A percentile compares a stretch with the other conserved stretches of the same genome.
Conservation (phyloP, 2,329 filamentous ascomycete genomes). For the Diaporthe nobilis region DNA sequence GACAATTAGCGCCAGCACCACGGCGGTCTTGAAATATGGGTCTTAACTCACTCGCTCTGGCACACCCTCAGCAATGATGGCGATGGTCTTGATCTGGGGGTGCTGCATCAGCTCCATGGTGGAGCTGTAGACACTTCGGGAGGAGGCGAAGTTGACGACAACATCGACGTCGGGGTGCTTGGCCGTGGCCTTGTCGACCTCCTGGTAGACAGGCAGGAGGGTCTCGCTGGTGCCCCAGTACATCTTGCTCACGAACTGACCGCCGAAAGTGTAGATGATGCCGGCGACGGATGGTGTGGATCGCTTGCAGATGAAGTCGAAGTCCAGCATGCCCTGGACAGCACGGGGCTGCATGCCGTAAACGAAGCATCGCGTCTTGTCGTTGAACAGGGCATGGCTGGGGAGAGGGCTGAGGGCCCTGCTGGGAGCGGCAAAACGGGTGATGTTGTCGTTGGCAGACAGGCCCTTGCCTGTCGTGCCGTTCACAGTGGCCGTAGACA, state of each 20-base stretch:
- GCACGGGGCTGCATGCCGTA: constrained; percentile 98
- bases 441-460: constrained; percentile 98
- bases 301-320: constrained; percentile 99
- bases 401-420: constrained; percentile 90
- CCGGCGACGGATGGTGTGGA: constrained; percentile 95
- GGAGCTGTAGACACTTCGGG: constrained; percentile 97
- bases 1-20: constrained; percentile 47
- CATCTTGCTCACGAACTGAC: constrained; percentile 99
- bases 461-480: constrained; percentile 63
- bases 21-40: not conserved
- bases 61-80: constrained; percentile 99
- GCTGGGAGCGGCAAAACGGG: constrained; percentile 93
- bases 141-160: constrained; percentile 99
- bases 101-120: constrained; percentile 98
- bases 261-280: constrained; percentile 99
- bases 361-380: constrained; percentile 99
- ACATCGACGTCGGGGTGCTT: constrained; percentile 99
- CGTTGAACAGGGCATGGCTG: constrained; percentile 94
- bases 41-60: constrained; percentile 86
- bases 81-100: constrained; percentile 98
- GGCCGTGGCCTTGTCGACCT: constrained; percentile 89
- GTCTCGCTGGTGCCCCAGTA: constrained; percentile 99
- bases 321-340: constrained; percentile 95
- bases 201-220: constrained; percentile 97
- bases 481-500: constrained; percentile 67